Conservation (phyloP, 73 alveolate species). For the Paramecium octaurelia region DNA sequence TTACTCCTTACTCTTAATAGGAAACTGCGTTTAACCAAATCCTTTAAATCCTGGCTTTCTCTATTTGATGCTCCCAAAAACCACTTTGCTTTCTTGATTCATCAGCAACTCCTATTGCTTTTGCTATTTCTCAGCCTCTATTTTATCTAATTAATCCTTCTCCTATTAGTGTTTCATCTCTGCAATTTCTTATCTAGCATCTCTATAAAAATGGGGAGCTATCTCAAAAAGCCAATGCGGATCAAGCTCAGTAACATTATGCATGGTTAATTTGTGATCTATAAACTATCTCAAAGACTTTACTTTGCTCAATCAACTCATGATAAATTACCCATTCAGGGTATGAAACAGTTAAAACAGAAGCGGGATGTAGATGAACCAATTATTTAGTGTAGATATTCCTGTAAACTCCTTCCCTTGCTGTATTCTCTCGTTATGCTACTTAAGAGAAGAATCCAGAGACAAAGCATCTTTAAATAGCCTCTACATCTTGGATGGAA, state of each 20-base stretch:
- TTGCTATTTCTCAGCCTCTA: not conserved
- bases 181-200: slow-evolving; percentile 65
- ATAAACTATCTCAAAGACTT: not conserved
- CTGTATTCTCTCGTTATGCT: slow-evolving; percentile 79
- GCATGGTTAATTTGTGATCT: slow-evolving; percentile 53
- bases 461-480: slow-evolving; percentile 86
- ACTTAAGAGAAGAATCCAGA: slow-evolving; percentile 92
- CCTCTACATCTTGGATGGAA: slow-evolving; percentile 92
- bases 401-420: slow-evolving; percentile 84
- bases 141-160: not conserved
- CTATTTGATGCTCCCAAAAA: slow-evolving; percentile 14
- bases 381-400: slow-evolving; percentile 82
- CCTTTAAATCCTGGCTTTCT: not conserved
- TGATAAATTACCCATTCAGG: slow-evolving; percentile 94
- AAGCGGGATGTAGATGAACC: slow-evolving; percentile 88
- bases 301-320: slow-evolving; percentile 85
- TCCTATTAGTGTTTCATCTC: slow-evolving; percentile 70
- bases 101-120: not conserved
- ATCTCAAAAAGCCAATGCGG: slow-evolving; percentile 92
- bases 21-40: not conserved
- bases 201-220: slow-evolving; percentile 90
- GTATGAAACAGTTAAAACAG: slow-evolving; percentile 82
- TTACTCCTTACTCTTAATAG: not conserved
- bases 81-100: slow-evolving; percentile 25
- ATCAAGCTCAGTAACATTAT: slow-evolving; percentile 86